Evolutionary conservation across 2,329 filamentous ascomycete species (phyloP).

Genomic region (Aspergillus ochraceoroseus): DNA sequence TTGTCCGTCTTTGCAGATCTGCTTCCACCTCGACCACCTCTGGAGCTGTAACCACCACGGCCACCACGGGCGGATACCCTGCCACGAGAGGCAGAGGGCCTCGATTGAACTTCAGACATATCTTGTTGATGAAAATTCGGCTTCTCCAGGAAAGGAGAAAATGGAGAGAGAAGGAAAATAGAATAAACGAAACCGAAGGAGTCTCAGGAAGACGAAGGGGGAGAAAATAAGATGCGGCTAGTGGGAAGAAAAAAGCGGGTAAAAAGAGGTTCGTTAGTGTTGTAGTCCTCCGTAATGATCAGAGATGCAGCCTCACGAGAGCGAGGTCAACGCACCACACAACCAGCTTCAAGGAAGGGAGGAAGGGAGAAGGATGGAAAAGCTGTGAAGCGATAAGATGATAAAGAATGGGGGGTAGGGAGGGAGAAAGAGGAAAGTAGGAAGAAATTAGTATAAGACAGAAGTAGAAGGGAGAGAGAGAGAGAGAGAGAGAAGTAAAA

Average conservation of each 20-base stretch:
- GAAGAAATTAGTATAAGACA: constrained; percentile 20
- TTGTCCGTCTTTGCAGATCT: constrained; percentile 69
- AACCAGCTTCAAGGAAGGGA: constrained; percentile 20
- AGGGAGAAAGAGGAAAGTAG: constrained; percentile 17
- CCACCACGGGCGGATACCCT: constrained; percentile 86
- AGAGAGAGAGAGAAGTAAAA: constrained; percentile 12
- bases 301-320: constrained; percentile 39
- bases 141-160: constrained; percentile 25
- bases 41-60: constrained; percentile 65
- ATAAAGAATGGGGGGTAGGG: constrained; percentile 14
- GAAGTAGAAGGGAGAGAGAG: constrained; percentile 13
- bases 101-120: constrained; percentile 94
- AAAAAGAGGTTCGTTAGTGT: constrained; percentile 25
- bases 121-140: constrained; percentile 40
- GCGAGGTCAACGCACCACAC: constrained; percentile 29
- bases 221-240: constrained; percentile 28
- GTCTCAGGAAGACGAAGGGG: constrained; percentile 25
- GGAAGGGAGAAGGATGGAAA: constrained; percentile 14
- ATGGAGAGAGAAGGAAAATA: constrained; percentile 25
- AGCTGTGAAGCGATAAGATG: constrained; percentile 12
- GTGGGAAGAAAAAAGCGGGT: constrained; percentile 31
- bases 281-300: constrained; percentile 26
- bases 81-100: constrained; percentile 76
- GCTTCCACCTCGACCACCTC: constrained; percentile 65
- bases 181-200: constrained; percentile 1